These are phyloP conservation scores for Botryotinia narcissicola DNA, from an alignment of 2,329 filamentous ascomycete species.

Conservation along the genomic window DNA sequence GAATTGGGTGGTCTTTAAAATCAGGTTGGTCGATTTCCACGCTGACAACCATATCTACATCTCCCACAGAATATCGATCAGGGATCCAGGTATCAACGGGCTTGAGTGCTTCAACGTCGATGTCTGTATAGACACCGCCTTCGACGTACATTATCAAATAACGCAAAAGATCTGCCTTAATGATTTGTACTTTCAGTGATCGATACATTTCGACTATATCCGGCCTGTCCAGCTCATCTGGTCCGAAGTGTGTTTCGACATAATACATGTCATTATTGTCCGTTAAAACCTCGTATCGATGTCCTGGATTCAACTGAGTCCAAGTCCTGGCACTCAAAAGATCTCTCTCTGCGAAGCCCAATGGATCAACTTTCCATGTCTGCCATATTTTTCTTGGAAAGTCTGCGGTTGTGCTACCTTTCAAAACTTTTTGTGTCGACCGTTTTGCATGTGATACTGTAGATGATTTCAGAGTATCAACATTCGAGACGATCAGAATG, in stretches of 20 bases:
- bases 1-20: slow-evolving; percentile 60
- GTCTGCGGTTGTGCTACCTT: neutral
- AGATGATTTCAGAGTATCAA: slow-evolving; percentile 24
- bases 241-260: slow-evolving; percentile 66
- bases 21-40: slow-evolving; percentile 70
- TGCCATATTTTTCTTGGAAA: slow-evolving; percentile 75
- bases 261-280: slow-evolving; percentile 67
- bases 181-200: slow-evolving; percentile 58
- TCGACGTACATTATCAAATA: slow-evolving; percentile 67
- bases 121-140: slow-evolving; percentile 59
- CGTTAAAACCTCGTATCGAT: slow-evolving; percentile 51
- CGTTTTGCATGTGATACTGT: slow-evolving; percentile 20
- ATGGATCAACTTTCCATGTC: slow-evolving; percentile 69
- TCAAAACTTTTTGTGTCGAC: neutral
- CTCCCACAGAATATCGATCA: slow-evolving; percentile 57
- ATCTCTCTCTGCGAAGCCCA: slow-evolving; percentile 65
- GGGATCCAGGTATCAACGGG: slow-evolving; percentile 58
- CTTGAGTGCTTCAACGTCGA: slow-evolving; percentile 54
- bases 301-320: slow-evolving; percentile 62
- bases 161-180: slow-evolving; percentile 62
- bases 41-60: slow-evolving; percentile 69
- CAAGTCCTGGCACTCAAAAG: slow-evolving; percentile 60
- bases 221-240: slow-evolving; percentile 61
- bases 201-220: slow-evolving; percentile 62
- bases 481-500: slow-evolving; percentile 30